Percentiles rank a stretch among this genome's conserved stretches.
Conservation (phyloP, 73 alveolate species). For the Tetrahymena elliotti region DNA sequence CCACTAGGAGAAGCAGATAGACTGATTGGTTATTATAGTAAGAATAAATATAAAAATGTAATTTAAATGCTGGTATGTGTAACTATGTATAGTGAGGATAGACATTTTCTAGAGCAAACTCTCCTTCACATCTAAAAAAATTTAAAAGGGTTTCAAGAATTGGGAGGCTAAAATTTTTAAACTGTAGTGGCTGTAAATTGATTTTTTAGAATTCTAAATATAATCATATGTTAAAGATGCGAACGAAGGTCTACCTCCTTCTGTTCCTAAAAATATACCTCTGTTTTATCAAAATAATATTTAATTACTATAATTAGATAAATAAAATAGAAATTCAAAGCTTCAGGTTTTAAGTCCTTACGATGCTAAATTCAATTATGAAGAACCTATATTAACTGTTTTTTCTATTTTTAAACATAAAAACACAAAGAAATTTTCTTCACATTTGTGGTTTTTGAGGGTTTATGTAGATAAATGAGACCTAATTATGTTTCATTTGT, state of each 20-base stretch:
- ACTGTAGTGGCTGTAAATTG: not conserved
- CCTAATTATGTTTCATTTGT: constrained; percentile 30
- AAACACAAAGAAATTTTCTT: constrained; percentile 20
- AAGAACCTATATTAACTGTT: not conserved
- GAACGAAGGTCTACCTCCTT: not conserved
- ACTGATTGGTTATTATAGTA: not conserved
- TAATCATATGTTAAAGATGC: not conserved
- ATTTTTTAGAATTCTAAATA: not conserved
- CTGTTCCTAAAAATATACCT: not conserved
- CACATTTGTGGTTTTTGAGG: constrained; percentile 47
- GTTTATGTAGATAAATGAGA: constrained; percentile 22
- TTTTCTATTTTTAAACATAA: constrained; percentile 30
- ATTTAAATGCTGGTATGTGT: not conserved
- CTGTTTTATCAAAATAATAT: not conserved
- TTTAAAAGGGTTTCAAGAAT: not conserved
- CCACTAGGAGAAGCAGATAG: not conserved
- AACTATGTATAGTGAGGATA: not conserved
- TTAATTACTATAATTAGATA: not conserved
- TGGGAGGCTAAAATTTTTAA: not conserved
- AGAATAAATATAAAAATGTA: not conserved
- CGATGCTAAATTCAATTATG: not conserved
- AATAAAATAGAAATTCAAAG: not conserved
- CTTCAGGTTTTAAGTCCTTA: not conserved
- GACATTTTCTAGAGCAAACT: not conserved
- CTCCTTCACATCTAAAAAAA: not conserved